Percentiles rank a stretch among this genome's conserved stretches.
Conservation (phyloP, 306 rosid genomes). For the Glycine tomentella region DNA sequence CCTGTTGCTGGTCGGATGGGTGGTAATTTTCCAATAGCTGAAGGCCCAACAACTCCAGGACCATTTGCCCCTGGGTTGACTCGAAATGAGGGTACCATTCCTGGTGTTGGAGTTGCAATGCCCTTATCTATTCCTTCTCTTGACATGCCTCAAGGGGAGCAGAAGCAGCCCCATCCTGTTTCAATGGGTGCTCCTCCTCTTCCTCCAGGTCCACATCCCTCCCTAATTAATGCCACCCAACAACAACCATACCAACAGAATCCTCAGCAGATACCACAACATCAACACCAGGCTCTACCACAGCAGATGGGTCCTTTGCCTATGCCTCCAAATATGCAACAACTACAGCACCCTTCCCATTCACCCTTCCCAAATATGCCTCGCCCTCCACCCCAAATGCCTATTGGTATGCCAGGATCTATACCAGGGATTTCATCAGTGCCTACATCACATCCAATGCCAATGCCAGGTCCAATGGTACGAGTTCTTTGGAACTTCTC, state of each 20-base stretch:
- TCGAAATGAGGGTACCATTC: constrained; percentile 95
- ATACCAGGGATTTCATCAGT: constrained; percentile 61
- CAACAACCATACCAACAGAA: constrained; percentile 86
- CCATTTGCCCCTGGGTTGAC: constrained; percentile 84
- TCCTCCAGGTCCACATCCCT: constrained; percentile 99
- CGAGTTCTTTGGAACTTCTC: constrained; percentile 30
- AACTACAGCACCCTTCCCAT: constrained; percentile 90
- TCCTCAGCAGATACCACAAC: constrained; percentile 89
- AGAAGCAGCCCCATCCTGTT: constrained; percentile 76
- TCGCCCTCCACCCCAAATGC: constrained; percentile 91
- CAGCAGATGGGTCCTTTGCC: constrained; percentile 82
- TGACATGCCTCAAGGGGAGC: constrained; percentile 82
- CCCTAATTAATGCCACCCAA: constrained; percentile 86
- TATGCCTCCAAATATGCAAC: constrained; percentile 83
- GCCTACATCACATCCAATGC: constrained; percentile 69
- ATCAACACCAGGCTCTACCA: constrained; percentile 74
- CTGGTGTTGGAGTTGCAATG: constrained; percentile 97
- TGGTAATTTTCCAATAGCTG: constrained; percentile 75
- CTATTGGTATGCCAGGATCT: constrained; percentile 78
- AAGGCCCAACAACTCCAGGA: constrained; percentile 93
- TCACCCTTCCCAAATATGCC: constrained; percentile 84
- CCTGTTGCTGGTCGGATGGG: constrained; percentile 70
- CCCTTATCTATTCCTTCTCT: constrained; percentile 77
- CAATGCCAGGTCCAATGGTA: constrained; percentile 92
- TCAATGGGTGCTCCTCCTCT: constrained; percentile 97